These are phyloP conservation scores for Globisporangium cylindrosporum DNA, from an alignment of 352 stramenopile genomes.

Conservation along the genomic window DNA sequence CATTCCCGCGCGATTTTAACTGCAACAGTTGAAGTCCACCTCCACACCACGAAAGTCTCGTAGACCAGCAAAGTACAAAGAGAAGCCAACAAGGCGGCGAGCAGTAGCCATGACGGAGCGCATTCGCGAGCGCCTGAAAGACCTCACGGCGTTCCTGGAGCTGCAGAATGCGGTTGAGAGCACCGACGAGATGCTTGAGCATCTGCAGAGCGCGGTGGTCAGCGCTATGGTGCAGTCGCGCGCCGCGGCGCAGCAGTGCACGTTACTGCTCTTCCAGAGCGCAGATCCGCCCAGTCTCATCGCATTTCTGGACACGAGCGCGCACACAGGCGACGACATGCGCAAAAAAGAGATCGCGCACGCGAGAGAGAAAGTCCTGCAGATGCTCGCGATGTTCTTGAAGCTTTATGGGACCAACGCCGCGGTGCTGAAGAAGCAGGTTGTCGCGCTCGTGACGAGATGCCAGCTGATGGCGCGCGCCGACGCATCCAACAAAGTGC, in stretches of 20 bases:
- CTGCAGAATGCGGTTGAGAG: slow-evolving; percentile 57
- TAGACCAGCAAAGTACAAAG: not conserved
- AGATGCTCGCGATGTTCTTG: slow-evolving; percentile 48
- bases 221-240: slow-evolving; percentile 58
- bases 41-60: not conserved
- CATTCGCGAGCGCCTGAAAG: slow-evolving; percentile 52
- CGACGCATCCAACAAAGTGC: slow-evolving; percentile 69
- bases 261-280: slow-evolving; percentile 59
- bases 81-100: not conserved
- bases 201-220: slow-evolving; percentile 41
- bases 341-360: slow-evolving; percentile 59
- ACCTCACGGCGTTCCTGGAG: slow-evolving; percentile 60
- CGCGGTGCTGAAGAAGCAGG: slow-evolving; percentile 46
- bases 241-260: slow-evolving; percentile 59
- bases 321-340: slow-evolving; percentile 40
- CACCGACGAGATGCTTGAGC: slow-evolving; percentile 58
- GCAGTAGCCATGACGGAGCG: slow-evolving; percentile 29
- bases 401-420: slow-evolving; percentile 44
- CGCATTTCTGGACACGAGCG: slow-evolving; percentile 53
- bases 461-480: slow-evolving; percentile 54
- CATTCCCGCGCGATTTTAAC: not conserved
- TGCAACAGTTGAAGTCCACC: not conserved
- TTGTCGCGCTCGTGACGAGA: slow-evolving; percentile 34
- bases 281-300: slow-evolving; percentile 49
- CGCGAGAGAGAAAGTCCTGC: slow-evolving; percentile 44